Percentiles rank a stretch among this genome's conserved stretches.
phyloP scores from a whole-genome alignment of 352 stramenopile genomes.

The Blastocystis sp. region DNA sequence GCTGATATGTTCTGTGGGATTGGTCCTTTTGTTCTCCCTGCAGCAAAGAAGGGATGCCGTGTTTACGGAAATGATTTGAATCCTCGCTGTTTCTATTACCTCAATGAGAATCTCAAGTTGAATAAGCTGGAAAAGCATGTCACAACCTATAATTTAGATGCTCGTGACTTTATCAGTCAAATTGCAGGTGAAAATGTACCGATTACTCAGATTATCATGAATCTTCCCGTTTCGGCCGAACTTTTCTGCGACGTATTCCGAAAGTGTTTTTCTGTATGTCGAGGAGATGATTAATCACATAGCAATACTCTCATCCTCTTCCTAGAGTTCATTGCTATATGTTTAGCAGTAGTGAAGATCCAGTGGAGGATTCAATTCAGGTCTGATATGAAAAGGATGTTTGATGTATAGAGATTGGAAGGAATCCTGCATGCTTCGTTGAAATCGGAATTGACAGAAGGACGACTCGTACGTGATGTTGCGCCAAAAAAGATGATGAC shows the following conservation, averaged over 20 bases:
- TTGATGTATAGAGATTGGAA: constrained; percentile 69
- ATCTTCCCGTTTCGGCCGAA: constrained; percentile 76
- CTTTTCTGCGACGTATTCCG: constrained; percentile 68
- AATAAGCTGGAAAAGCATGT: constrained; percentile 69
- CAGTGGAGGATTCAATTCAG: constrained; percentile 72
- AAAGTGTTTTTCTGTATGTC: constrained; percentile 11
- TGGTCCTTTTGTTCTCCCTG: constrained; percentile 77
- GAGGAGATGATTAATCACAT: neutral
- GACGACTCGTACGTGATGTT: constrained; percentile 76
- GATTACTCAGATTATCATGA: constrained; percentile 78
- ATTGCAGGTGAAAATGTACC: constrained; percentile 71
- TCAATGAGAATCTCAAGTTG: constrained; percentile 72
- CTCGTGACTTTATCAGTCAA: constrained; percentile 72
- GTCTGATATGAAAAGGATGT: constrained; percentile 64
- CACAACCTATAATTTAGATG: constrained; percentile 75
- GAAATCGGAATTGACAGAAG: constrained; percentile 67
- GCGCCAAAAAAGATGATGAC: constrained; percentile 81
- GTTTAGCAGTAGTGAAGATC: constrained; percentile 65
- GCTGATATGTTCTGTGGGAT: constrained; percentile 82
- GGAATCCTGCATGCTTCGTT: constrained; percentile 70
- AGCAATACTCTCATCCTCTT: constrained; percentile 41
- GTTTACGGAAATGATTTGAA: constrained; percentile 81
- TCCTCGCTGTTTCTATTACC: constrained; percentile 74
- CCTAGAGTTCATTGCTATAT: constrained; percentile 61
- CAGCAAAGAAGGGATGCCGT: constrained; percentile 72